Base-by-base conservation (phyloP, 495 filamentous ascomycete genomes). In the Aspergillus taichungensis region DNA sequence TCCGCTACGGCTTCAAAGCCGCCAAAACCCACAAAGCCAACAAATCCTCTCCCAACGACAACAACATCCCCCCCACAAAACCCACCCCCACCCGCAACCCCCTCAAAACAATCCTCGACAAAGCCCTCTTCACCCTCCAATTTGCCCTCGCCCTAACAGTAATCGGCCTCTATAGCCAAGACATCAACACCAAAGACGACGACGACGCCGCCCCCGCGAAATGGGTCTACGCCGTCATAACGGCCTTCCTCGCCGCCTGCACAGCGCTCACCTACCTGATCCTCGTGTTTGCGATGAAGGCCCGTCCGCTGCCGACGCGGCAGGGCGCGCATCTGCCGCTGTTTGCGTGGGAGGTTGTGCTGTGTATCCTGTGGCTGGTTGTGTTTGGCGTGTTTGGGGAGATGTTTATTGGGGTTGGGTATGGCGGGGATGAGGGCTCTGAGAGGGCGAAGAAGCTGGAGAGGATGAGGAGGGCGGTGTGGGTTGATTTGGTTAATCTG, bases 401-500 rank as follows among this genome's bases (percentile, higher is more conserved):
- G 60, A 75, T 85, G 72, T 94, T 83, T 70, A 83, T 92, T 63
- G 61, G 81, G 43, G 76, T 77, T 40, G 55, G 82, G 6, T 68
- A 78, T 46, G 78, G 76, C 18, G 68, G 40, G 35, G 29, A 86
- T 59, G 69, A 80, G 46, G 77, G 76, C 28, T 69, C 29, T 30
- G 45, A 61, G 76, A 75, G 31, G 67, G 31, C 18, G 12, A 62
- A 61, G 54, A 62, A 61, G 54, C 73, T 88, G 40, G 67, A 71
- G 52, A 73, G 85, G 29, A 92, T 94, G 88, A 84, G 88, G 63
- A 79, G 83, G 61, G 87, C 88, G 27, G 85, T 89, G 28, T 95
- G 87, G 87, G 65, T 94, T 14, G 86, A 90, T 63, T 65, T 94
- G 40, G 63, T 77, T 14, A 84, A 83, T 55, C 74, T 84, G 59